A percentile compares a stretch with the other conserved stretches of the same genome.
Conservation (phyloP, 805 yeast genomes). For the Barnettozyma wickerhamii region DNA sequence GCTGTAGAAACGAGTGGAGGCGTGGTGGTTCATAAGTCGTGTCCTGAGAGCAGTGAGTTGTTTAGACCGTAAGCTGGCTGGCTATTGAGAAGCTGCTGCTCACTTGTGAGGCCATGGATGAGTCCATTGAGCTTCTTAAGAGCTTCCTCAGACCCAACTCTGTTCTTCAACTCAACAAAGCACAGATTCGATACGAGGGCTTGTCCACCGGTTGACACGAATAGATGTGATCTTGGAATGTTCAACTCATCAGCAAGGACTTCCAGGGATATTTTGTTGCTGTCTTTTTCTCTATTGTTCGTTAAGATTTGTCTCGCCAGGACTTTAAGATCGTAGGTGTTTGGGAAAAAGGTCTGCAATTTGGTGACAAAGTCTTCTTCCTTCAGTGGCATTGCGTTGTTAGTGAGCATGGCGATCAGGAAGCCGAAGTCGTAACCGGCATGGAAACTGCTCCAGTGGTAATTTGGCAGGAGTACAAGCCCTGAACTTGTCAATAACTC, state of each 20-base stretch:
- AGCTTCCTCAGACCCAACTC: constrained; percentile 25
- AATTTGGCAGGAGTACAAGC: constrained; percentile 56
- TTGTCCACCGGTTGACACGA: constrained; percentile 58
- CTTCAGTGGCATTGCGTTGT: constrained; percentile 72
- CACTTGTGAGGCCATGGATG: constrained; percentile 46
- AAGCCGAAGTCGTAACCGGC: constrained; percentile 95
- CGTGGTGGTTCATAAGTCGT: constrained; percentile 2
- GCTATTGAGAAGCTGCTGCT: constrained; percentile 5
- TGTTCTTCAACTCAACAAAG: constrained; percentile 46
- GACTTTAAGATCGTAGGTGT: constrained; percentile 74
- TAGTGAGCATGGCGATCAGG: constrained; percentile 69
- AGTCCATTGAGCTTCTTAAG: constrained; percentile 42
- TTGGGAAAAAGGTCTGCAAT: constrained; percentile 72
- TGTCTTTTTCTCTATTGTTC: constrained; percentile 13
- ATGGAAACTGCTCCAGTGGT: constrained; percentile 90
- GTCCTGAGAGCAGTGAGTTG: constrained; percentile 1
- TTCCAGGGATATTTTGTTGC: constrained; percentile 40
- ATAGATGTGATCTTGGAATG: constrained; percentile 53
- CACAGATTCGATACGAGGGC: constrained; percentile 60
- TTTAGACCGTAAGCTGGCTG: constrained; percentile 3
- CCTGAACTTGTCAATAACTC: constrained; percentile 86
- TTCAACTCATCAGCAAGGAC: constrained; percentile 67
- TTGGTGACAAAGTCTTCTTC: constrained; percentile 75
- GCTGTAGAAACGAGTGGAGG: too few species aligned
- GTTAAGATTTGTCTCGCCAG: constrained; percentile 28